phyloP scores from a whole-genome alignment of 78 protist species.

The Bodo saltans region DNA sequence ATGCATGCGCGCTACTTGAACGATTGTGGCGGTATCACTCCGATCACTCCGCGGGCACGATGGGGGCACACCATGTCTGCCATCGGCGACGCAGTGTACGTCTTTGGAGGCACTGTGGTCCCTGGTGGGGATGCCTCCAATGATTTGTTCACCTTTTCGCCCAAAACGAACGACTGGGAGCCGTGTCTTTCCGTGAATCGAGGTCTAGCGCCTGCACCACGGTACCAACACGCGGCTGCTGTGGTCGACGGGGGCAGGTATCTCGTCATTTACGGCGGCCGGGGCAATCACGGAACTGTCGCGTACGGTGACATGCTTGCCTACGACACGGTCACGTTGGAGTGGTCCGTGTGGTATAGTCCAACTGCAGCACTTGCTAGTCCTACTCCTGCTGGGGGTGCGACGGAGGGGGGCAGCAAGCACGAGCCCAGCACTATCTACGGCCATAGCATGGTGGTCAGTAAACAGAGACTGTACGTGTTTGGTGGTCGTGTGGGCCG shows the following conservation, averaged over 20 bases:
- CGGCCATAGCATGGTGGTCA: background rate
- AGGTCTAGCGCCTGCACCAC: background rate
- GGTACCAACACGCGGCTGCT: background rate
- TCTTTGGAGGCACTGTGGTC: too few relatives aligned
- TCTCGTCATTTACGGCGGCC: background rate
- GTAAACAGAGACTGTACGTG: background rate
- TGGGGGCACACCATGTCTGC: too few relatives aligned
- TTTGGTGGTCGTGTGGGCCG: background rate
- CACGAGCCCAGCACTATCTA: background rate
- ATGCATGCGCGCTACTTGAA: too few relatives aligned
- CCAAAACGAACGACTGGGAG: background rate
- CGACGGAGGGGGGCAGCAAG: background rate
- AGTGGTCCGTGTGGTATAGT: background rate
- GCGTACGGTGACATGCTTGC: background rate
- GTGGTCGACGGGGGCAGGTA: background rate
- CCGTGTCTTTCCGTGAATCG: background rate
- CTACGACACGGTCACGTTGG: background rate
- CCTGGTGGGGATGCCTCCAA: too few relatives aligned
- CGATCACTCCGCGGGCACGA: too few relatives aligned
- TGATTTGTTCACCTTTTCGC: background rate
- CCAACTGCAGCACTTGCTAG: too few relatives aligned
- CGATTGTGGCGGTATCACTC: too few relatives aligned
- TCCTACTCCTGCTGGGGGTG: too few relatives aligned
- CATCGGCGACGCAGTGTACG: too few relatives aligned
- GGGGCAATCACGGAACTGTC: background rate